These are phyloP conservation scores for Cercophora samala DNA, from an alignment of 495 filamentous ascomycete genomes.

Conservation along the genomic window DNA sequence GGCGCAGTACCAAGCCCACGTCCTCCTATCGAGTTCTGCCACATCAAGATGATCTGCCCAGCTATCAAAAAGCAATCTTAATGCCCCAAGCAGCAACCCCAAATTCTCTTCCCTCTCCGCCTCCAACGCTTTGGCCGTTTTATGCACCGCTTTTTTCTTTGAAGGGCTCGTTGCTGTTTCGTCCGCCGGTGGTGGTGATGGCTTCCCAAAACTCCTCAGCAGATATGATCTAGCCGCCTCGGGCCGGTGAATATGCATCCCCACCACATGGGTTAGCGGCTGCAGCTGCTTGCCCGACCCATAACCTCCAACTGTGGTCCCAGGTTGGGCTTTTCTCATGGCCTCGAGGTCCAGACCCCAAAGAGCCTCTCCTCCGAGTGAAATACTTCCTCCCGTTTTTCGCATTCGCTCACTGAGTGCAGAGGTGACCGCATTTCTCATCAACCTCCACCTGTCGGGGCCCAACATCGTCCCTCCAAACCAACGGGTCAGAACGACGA, in stretches of 20 bases:
- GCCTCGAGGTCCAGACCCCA: constrained; percentile 80
- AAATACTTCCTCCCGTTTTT: constrained; percentile 37
- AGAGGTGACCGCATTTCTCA: constrained; percentile 47
- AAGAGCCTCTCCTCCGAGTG: constrained; percentile 52
- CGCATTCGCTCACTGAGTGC: constrained; percentile 48
- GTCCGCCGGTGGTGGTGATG: not conserved
- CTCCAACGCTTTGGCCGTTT: constrained; percentile 41
- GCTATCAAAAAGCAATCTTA: constrained; percentile 66
- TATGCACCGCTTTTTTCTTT: constrained; percentile 43
- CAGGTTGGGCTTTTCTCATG: constrained; percentile 39
- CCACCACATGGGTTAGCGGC: constrained; percentile 28
- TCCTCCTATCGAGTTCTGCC: constrained; percentile 66
- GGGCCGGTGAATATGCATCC: constrained; percentile 65
- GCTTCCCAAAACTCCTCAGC: constrained; percentile 55
- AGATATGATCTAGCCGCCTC: constrained; percentile 60
- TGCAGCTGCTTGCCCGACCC: constrained; percentile 22
- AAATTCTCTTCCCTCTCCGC: constrained; percentile 64
- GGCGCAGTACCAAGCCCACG: constrained; percentile 76
- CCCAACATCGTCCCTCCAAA: constrained; percentile 86
- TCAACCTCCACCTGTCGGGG: constrained; percentile 67
- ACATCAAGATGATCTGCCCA: constrained; percentile 58
- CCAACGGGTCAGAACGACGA: constrained; percentile 91
- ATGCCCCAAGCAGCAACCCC: constrained; percentile 58
- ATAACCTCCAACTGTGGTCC: constrained; percentile 23
- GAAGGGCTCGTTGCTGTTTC: constrained; percentile 11